phyloP scores from a whole-genome alignment of 225 moss, liverwort and hornwort genomes.

The Pleurozium schreberi region DNA sequence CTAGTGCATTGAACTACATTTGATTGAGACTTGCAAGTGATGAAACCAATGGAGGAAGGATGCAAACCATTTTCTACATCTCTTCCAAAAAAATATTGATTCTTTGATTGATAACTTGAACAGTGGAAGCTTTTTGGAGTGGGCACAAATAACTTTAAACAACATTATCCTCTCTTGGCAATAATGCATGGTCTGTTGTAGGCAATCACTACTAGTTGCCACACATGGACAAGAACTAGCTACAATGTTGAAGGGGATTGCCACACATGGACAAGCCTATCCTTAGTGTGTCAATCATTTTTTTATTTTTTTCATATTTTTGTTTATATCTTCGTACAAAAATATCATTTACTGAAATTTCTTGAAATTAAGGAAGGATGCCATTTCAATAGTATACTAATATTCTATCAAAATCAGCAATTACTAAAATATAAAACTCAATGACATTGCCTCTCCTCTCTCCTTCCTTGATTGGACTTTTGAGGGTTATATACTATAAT shows the following conservation, averaged over 20 bases:
- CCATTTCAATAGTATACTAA: not conserved
- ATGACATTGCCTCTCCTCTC: not conserved
- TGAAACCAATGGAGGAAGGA: too few species aligned
- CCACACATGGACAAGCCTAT: too few species aligned
- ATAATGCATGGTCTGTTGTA: not conserved
- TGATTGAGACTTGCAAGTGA: not conserved
- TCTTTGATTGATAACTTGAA: too few species aligned
- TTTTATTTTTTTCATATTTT: too few species aligned
- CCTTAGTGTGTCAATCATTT: too few species aligned
- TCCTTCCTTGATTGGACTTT: not conserved
- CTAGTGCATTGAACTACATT: not conserved
- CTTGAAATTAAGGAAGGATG: too few species aligned
- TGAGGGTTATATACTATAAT: rapidly evolving
- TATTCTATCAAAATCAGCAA: not conserved
- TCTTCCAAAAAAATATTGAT: too few species aligned
- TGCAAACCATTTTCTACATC: too few species aligned
- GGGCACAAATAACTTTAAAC: not conserved
- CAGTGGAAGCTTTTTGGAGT: not conserved
- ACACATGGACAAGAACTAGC: not conserved
- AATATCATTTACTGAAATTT: too few species aligned
- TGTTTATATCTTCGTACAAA: too few species aligned
- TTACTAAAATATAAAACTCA: not conserved
- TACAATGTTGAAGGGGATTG: rapidly evolving
- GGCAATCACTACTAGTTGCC: not conserved
- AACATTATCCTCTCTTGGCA: not conserved